Base-by-base conservation (phyloP, 257 asterid genomes). In the Coffea eugenioides region DNA sequence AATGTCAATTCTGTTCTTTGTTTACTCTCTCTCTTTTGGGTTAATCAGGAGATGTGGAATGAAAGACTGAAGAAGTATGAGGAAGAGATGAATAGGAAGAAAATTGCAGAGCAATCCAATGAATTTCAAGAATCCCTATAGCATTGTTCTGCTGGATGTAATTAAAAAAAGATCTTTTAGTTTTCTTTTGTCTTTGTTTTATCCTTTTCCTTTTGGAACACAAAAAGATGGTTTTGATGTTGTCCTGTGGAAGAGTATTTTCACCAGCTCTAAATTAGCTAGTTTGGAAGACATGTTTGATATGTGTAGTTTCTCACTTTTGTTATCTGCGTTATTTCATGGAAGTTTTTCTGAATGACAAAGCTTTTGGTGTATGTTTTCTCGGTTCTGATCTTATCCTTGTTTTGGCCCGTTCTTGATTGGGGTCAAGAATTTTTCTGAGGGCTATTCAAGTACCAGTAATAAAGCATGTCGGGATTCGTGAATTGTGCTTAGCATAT, bases 51-150 rank as follows among this genome's bases (percentile, higher is more conserved):
- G 80, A 90, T 92, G 91, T 92, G 97, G 98, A 81, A 91, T 25
- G 90, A 89, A 82, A 91, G 97, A 85, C 80, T 95, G 93, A 90
- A 78, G 84, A 90, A 89, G 84, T 95, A 95, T 71, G 98, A 93
- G 86, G 93, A 93, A 86, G 98, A 95, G 80, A 54, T 87, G 87
- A 77, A 76, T 20, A 91, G 87, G 81, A 86, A 83, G 77, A 87
- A 85, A 81, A 85, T 84, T 65, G 74, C 57, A 59, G 86, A 86
- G 75, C 91, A 89, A 23, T 71, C 96, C 67, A 83, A 61, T 52
- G 92, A 90, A 73, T 69, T 89, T 74, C 89, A 83, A 75, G 91
- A 91, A 62, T 85, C 91, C 27, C 81, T 80, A 75, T 89, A 78
- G 80, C 34, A 45, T 69, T 16, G 18, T 54, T 49, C 13, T 23